These are phyloP conservation scores for Parafenestella ontariensis DNA, from an alignment of 2,329 filamentous ascomycete genomes.

Conservation along the genomic window DNA sequence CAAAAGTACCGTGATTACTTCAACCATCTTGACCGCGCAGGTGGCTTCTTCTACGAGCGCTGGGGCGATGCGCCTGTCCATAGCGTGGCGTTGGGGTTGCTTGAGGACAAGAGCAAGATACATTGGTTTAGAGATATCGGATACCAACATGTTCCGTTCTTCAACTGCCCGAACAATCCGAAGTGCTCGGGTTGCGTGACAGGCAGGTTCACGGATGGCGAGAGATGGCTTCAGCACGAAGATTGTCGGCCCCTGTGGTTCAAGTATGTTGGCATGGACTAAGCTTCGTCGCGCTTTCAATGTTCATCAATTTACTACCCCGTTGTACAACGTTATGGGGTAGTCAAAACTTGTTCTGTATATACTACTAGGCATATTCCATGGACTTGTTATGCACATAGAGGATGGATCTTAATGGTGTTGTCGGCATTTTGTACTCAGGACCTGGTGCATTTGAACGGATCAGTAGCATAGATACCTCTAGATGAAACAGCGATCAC, in stretches of 20 bases:
- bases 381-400: background rate
- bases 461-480: conserved; percentile 9
- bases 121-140: conserved; percentile 99
- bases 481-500: conserved; percentile 3
- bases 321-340: background rate
- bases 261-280: conserved; percentile 87
- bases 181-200: conserved; percentile 90
- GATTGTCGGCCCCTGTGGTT: conserved; percentile 98
- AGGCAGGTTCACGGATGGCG: conserved; percentile 88
- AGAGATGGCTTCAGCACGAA: conserved; percentile 82
- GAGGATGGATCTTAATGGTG: background rate
- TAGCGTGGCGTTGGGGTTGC: conserved; percentile 88
- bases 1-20: conserved; percentile 95
- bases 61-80: conserved; percentile 99
- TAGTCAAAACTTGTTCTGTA: background rate
- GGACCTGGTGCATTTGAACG: background rate
- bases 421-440: background rate
- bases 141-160: conserved; percentile 97
- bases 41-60: conserved; percentile 97
- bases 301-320: background rate
- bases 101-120: conserved; percentile 88
- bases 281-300: background rate
- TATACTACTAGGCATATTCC: background rate
- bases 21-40: conserved; percentile 88
- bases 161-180: conserved; percentile 96